Percentiles rank a stretch among this genome's conserved stretches.
Conservation (phyloP, 2,329 filamentous ascomycete species). For the Nannizzia gypsea region DNA sequence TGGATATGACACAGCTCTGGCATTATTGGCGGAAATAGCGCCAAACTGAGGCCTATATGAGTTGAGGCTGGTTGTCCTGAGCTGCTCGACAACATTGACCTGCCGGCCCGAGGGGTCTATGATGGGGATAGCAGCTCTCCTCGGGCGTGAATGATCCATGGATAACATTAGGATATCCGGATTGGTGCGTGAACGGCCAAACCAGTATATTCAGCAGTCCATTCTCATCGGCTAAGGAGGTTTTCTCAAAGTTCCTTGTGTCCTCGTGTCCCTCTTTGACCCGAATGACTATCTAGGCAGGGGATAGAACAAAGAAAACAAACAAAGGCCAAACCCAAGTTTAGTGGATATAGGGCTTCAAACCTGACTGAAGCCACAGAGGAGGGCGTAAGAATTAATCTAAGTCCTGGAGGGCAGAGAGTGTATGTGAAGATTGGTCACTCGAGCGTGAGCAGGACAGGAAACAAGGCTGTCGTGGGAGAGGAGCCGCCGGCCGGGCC, state of each 20-base stretch:
- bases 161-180: not conserved
- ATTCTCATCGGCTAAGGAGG: not conserved
- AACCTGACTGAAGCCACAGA: not conserved
- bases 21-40: not conserved
- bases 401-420: not conserved
- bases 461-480: too few relatives aligned
- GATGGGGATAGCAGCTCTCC: conserved; percentile 9
- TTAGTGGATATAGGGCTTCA: not conserved
- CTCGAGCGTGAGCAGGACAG: not conserved
- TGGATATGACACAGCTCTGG: not conserved
- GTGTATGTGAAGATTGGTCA: not conserved
- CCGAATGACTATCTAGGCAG: not conserved
- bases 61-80: not conserved
- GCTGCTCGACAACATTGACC: not conserved
- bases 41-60: not conserved
- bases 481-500: too few relatives aligned
- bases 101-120: conserved; percentile 4
- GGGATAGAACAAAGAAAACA: not conserved
- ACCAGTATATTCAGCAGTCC: not conserved
- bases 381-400: not conserved
- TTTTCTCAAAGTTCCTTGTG: not conserved
- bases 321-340: not conserved
- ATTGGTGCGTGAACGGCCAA: not conserved
- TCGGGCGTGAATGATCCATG: not conserved
- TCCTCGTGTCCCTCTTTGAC: not conserved